Conservation (phyloP, 2,329 filamentous ascomycete genomes). For the Stagonosporopsis rhizophila region DNA sequence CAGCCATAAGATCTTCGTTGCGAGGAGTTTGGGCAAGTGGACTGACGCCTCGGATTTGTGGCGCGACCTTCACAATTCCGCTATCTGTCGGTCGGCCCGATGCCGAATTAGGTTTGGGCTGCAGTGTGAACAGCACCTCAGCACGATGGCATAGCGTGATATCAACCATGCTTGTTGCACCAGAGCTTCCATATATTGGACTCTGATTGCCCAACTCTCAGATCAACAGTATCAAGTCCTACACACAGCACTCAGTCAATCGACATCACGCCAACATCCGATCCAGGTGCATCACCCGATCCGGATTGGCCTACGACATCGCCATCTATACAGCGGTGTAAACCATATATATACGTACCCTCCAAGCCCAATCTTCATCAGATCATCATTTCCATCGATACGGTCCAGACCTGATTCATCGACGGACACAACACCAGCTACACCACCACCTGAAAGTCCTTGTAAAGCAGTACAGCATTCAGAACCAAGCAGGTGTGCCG, state of each 20-base stretch:
- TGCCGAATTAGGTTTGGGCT: conserved; percentile 15
- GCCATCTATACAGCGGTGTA: conserved; percentile 8
- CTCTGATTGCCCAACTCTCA: background rate
- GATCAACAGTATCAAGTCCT: conserved; percentile 5
- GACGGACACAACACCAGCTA: conserved; percentile 5
- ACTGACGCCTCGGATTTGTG: conserved; percentile 30
- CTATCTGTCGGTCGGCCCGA: conserved; percentile 24
- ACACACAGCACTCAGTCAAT: conserved; percentile 3
- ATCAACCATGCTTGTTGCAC: conserved; percentile 3
- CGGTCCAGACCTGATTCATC: conserved; percentile 8
- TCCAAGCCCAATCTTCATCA: conserved; percentile 13
- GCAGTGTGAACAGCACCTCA: conserved; percentile 15
- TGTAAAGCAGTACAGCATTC: background rate
- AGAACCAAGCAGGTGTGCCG: conserved; percentile 9
- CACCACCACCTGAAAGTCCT: conserved; percentile 2
- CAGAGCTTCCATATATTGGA: conserved; percentile 2
- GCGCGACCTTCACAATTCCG: conserved; percentile 30
- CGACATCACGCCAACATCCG: conserved; percentile 11
- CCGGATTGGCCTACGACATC: conserved; percentile 9
- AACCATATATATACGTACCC: conserved; percentile 11
- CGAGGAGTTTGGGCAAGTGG: conserved; percentile 19
- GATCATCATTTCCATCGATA: conserved; percentile 11
- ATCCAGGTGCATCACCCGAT: conserved; percentile 26
- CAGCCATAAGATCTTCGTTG: conserved; percentile 2
- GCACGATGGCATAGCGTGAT: conserved; percentile 25